Conservation (phyloP, 2,329 filamentous ascomycete species). For the Pseudogymnoascus pannorum region DNA sequence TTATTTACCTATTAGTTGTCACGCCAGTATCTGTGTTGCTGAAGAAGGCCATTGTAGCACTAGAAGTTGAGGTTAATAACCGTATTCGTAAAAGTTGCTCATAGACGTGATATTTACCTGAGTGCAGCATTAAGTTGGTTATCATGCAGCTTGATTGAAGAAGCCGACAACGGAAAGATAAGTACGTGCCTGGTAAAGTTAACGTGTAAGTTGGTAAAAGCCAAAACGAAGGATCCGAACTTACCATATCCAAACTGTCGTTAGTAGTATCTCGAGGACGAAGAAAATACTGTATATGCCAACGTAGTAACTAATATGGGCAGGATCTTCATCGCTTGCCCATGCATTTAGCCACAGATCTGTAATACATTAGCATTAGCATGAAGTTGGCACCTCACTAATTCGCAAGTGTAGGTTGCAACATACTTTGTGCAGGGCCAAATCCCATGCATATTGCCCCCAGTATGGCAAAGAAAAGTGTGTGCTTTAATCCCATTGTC, state of each 20-base stretch:
- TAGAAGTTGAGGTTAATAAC: background rate
- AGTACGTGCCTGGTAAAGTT: conserved; percentile 4
- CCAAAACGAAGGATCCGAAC: background rate
- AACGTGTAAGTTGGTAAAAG: background rate
- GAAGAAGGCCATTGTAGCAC: conserved; percentile 13
- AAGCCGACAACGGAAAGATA: background rate
- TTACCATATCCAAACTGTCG: background rate
- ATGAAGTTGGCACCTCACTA: background rate
- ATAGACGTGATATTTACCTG: background rate
- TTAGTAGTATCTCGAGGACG: background rate
- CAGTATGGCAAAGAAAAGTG: background rate
- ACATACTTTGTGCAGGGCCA: background rate
- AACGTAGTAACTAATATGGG: background rate
- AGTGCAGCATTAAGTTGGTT: background rate
- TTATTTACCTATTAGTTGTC: conserved; percentile 16
- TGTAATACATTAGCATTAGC: background rate
- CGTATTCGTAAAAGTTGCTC: background rate
- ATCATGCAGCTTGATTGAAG: conserved; percentile 3
- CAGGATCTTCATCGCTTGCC: background rate
- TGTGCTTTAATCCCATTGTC: conserved; percentile 19
- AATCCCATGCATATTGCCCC: background rate
- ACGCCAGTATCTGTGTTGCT: conserved; percentile 18
- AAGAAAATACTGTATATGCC: conserved; percentile 8
- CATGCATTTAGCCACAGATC: background rate
- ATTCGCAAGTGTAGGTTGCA: background rate